Base-by-base conservation (phyloP, 192 early-diverging fungal genomes). In the Endogone sp. region DNA sequence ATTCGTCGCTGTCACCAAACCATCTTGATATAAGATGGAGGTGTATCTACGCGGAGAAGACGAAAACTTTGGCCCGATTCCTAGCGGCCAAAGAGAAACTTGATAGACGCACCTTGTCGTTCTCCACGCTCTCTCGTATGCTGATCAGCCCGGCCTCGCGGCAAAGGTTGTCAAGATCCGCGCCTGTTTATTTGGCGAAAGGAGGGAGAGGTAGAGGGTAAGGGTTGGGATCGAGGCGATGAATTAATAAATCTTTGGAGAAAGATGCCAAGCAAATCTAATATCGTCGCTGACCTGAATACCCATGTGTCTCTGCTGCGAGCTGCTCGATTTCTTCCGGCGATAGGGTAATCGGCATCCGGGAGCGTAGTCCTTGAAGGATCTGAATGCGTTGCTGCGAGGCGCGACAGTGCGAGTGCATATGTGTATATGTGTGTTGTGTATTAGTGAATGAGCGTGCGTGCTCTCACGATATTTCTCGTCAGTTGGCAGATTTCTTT, bases 111-210 rank as follows among this genome's bases (percentile, higher is more conserved):
- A 86, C 89, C 74, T 78, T 77, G 23, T 70, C 71, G 32, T 83
- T 84, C 11, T 76, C 64, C 30, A 89, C 83, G 69, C 85, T 77
- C 59, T 88, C 78, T 32, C 88, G 85, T 64, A 92, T 74, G 58
- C 85, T 78, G 29, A 81, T 80, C 65, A 92, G 73, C 13, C 92
- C 93, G 0, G 94, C 92, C 62, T 96, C 93, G 29, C 92, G 87
- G 64, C 92, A 93, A 23, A 93, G 60, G 71, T 91, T 93, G 64
- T 93, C 92, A 31, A 96, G 68, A 70, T 94, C 90, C 6, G 92
- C 93, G 24, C 92, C 91, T 86, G 77, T 67, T 74, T 22, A 44
- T 29, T 6, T 8, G 27, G 57, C 4, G 3, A 27, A 10, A 3
- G 22, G 3, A 25, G 60, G 44, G 28, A 26, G 27, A 60, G 23